Percentiles rank a stretch among this genome's conserved stretches.
Evolutionary conservation across 345 rosid species (phyloP).

Genomic region (Eucalyptus curtisii): DNA sequence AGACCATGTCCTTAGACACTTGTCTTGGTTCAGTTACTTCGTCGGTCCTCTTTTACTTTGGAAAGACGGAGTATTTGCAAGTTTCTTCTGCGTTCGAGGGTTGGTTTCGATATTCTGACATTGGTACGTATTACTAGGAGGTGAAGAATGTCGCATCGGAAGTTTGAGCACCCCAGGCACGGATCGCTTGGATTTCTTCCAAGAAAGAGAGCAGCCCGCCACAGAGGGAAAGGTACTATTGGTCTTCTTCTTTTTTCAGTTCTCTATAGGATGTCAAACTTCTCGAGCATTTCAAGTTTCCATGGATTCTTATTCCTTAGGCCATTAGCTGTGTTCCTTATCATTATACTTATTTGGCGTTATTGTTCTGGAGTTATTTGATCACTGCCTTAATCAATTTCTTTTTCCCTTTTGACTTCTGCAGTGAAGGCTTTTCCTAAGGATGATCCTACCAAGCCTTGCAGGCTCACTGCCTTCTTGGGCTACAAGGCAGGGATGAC

Average conservation of each 20-base stretch:
- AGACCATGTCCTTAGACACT: neutral
- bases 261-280: neutral
- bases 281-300: neutral
- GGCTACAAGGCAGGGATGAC: constrained; percentile 4
- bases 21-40: neutral
- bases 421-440: constrained; percentile 7
- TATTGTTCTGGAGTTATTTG: neutral
- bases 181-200: constrained; percentile 31
- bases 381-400: neutral
- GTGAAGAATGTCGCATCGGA: neutral
- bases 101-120: neutral
- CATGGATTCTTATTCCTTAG: neutral
- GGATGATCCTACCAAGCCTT: constrained; percentile 11
- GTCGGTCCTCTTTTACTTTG: neutral
- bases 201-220: neutral
- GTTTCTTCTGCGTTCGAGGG: neutral
- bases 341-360: neutral
- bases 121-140: neutral
- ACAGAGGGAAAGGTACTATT: neutral
- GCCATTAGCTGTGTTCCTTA: neutral
- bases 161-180: constrained; percentile 21
- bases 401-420: constrained; percentile 6
- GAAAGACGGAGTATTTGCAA: neutral
- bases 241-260: neutral
- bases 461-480: neutral